A percentile compares a stretch with the other conserved stretches of the same genome.
phyloP scores from a whole-genome alignment of 257 asterid genomes.

The Echium plantagineum region DNA sequence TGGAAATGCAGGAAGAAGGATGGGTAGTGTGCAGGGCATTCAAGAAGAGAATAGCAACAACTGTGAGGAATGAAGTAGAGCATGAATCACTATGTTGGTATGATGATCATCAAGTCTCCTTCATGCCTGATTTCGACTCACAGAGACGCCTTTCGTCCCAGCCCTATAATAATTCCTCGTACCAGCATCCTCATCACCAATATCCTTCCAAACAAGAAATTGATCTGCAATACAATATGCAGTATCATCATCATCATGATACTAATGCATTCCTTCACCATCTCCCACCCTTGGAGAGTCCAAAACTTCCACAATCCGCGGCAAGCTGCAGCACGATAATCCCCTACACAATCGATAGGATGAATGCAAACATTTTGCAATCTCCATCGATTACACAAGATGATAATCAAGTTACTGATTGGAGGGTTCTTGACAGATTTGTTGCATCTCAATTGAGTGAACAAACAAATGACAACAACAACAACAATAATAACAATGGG shows the following conservation, averaged over 20 bases:
- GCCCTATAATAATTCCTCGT: slow-evolving; percentile 2
- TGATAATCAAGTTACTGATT: slow-evolving; percentile 22
- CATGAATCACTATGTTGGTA: slow-evolving; percentile 44
- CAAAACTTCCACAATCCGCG: slow-evolving; percentile 27
- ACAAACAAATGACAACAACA: slow-evolving; percentile 3
- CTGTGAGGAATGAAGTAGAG: slow-evolving; percentile 25
- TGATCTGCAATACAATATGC: slow-evolving; percentile 25
- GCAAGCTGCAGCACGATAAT: slow-evolving; percentile 15
- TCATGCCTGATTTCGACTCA: slow-evolving; percentile 41
- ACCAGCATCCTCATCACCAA: slow-evolving; percentile 21
- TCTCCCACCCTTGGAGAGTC: slow-evolving; percentile 55
- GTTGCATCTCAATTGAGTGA: slow-evolving; percentile 59
- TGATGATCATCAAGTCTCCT: slow-evolving; percentile 42
- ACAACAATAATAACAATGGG: slow-evolving; percentile 9
- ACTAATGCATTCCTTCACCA: slow-evolving; percentile 42
- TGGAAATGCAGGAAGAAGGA: slow-evolving; percentile 51
- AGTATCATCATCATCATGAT: slow-evolving; percentile 21
- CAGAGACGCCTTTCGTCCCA: slow-evolving; percentile 19
- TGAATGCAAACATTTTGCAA: slow-evolving; percentile 8
- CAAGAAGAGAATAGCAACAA: slow-evolving; percentile 45
- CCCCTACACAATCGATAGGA: slow-evolving; percentile 15
- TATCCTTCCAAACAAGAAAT: slow-evolving; percentile 35
- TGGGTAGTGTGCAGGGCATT: slow-evolving; percentile 69
- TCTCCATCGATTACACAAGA: slow-evolving; percentile 13
- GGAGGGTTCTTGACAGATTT: slow-evolving; percentile 61